Evolutionary conservation across 306 rosid genomes (phyloP), one percentile per base, ranked within the genome.

Genomic region (Delonix regia): DNA sequence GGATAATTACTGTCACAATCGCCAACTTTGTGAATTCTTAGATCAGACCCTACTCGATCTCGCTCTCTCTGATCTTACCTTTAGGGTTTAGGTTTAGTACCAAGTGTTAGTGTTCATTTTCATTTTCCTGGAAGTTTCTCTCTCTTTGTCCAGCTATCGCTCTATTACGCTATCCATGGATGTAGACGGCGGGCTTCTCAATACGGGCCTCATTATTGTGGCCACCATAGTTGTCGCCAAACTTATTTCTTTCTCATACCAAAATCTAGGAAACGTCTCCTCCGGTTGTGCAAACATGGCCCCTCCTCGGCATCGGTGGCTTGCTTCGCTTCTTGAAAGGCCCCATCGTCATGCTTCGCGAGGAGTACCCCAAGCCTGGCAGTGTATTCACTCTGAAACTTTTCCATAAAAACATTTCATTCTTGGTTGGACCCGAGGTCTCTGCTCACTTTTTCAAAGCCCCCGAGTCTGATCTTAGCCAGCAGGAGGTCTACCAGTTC

Each of bases 381-480:
- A 68, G 90, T 63, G 99, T 95, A n/a, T 95, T 95, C 83, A 95
- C 96, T 8, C 13, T 93, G 81, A 95, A 80, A 2, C 63, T 95
- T 4, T 82, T 87, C 33, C 89, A 95, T 71, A 92, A 88, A 75
- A 88, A 85, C 24, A 86, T 95, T 11, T 92, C 99, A 1, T 95
- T 95, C 81, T 76, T 95, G 83, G 87, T 95, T 78, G 98, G 99
- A 0, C 99, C 94, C 36, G 99, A 95, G 86, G 97, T 95, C 12
- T 92, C 99, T 0, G 89, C 98, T 1, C 96, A 92, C 78, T 95
- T 95, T 71, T 92, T 95, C 52, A 95, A 95, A 78, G 99, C 99
- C 5, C 42, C 94, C 0, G 99, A 92, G 83, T 62, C 92, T 52
- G 98, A 95, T 81, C 94, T 92, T 28, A 95, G 98, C 81, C 99